Evolutionary conservation across 371 early-diverging fungal genomes (phyloP), one percentile per base, ranked within the genome.

Genomic region (Lichtheimia ramosa): DNA sequence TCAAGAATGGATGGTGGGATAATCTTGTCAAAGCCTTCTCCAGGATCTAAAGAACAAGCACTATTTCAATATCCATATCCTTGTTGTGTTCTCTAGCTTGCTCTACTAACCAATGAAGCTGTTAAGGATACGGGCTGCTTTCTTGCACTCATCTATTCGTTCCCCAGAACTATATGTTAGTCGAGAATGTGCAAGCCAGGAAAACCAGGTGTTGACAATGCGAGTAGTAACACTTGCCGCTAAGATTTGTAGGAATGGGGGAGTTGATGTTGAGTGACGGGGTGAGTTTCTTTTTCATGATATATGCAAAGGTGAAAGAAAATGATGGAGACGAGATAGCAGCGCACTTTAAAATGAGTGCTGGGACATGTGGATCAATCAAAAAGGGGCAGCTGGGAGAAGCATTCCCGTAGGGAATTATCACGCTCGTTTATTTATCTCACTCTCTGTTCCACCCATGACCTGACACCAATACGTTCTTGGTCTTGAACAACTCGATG

Each of bases 121-220:
- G 64, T 90, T 88, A 42, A 92, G 70, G 46, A 91, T 92, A 66
- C 88, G 87, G 39, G 91, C 76, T 1, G 89, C 90, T 62, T 89
- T 85, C 62, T 81, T 77, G 68, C 90, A 89, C 75, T 90, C 91
- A 41, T 83, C 86, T 77, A 62, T 16, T 39, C n/a, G 8, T 18
- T 23, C 7, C n/a, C 5, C 12, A 23, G 51, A 18, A 21, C 28
- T 23, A 34, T 18, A 14, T 7, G 23, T 18, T 51, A 16, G 8
- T 20, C 4, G 18, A 16, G 21, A n/a, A 7, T 18, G 2, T 0
- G 10, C 3, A 55, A 7, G 18, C n/a, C n/a, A n/a, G n/a, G n/a
- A n/a, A n/a, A n/a, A n/a, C n/a, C n/a, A n/a, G n/a, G n/a, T n/a
- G n/a, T n/a, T n/a, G n/a, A n/a, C n/a, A n/a, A n/a, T n/a, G n/a